Evolutionary conservation across 2,329 filamentous ascomycete genomes (phyloP).

Genomic region (Arthrinium phaeospermum): DNA sequence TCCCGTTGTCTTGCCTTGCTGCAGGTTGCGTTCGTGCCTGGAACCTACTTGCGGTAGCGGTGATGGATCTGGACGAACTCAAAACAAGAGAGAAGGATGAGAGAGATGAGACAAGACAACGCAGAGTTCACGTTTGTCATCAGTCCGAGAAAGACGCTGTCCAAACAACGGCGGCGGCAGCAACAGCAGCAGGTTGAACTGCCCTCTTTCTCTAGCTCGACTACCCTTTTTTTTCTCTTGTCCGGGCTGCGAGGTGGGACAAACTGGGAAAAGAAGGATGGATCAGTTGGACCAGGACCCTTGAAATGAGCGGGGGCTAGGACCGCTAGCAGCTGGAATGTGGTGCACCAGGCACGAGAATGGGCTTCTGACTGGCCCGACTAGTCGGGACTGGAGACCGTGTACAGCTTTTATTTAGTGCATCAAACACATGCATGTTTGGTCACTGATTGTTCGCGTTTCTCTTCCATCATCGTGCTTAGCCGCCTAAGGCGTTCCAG

Average conservation of each 20-base stretch:
- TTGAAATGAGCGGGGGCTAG: constrained; percentile 13
- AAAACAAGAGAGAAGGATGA: neutral
- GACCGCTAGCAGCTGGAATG: constrained; percentile 8
- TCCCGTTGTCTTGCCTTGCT: constrained; percentile 15
- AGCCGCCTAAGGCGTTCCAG: neutral
- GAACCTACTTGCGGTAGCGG: neutral
- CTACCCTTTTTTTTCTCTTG: neutral
- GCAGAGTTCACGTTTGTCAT: neutral
- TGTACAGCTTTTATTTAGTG: constrained; percentile 3
- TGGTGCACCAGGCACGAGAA: neutral
- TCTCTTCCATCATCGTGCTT: constrained; percentile 11
- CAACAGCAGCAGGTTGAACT: neutral
- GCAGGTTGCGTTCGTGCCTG: constrained; percentile 11
- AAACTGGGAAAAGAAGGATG: constrained; percentile 1
- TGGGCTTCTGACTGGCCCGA: constrained; percentile 1
- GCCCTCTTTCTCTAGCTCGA: neutral
- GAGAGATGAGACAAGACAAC: neutral
- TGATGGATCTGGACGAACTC: constrained; percentile 7
- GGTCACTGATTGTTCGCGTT: neutral
- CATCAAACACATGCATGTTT: constrained; percentile 8
- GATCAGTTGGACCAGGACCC: constrained; percentile 11
- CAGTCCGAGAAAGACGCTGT: neutral
- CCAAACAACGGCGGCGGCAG: constrained; percentile 3
- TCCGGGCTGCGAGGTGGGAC: neutral
- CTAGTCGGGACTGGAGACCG: neutral